Evolutionary conservation across 2,329 filamentous ascomycete genomes (phyloP), one percentile per base, ranked within the genome.

Genomic region (Penicillium occitanis): DNA sequence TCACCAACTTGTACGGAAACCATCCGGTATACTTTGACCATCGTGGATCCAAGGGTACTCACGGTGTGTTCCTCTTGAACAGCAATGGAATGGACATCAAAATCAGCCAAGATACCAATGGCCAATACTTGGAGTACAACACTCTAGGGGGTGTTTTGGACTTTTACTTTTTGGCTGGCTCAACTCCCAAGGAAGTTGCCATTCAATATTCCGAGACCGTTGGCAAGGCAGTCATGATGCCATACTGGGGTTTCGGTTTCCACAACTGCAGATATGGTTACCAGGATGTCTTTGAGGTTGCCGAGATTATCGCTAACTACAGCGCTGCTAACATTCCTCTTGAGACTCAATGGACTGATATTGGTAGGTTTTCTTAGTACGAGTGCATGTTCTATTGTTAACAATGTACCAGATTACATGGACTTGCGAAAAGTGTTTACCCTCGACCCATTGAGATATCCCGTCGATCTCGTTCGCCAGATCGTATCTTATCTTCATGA

Each of bases 11-110:
- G 4, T 93, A 93, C 70, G 89, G 90, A 3, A 86, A 85, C 60
- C 90, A 93, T 69, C 90, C 90, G 0, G 80, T 92, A n/a, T 92
- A 92, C 78, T 87, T 89, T 69, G 90, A 93, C 66, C 88, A 91
- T 73, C 85, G 91, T 22, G 82, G 83, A 6, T 73, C 78, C 30
- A 73, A 64, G 79, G 87, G 72, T 78, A 88, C 67, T 74, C 91
- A 79, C 83, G 89, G 78, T 19, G 90, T 91, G 2, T 89, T 91
- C 73, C 79, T 92, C 28, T 77, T 90, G 69, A 92, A 91, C 76
- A 89, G 87, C 13, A 90, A 91, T 71, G 90, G 87, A 40, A 93
- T 93, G 88, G 90, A 93, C 67, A 83, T 93, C 74, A 89, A 89
- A 70, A 88, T 93, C 75, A 85, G 92, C 74, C 85, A 87, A 68